Evolutionary conservation across 768 basidiomycete species (phyloP), one percentile per base, ranked within the genome.

Genomic region (Austroboletus festivus): DNA sequence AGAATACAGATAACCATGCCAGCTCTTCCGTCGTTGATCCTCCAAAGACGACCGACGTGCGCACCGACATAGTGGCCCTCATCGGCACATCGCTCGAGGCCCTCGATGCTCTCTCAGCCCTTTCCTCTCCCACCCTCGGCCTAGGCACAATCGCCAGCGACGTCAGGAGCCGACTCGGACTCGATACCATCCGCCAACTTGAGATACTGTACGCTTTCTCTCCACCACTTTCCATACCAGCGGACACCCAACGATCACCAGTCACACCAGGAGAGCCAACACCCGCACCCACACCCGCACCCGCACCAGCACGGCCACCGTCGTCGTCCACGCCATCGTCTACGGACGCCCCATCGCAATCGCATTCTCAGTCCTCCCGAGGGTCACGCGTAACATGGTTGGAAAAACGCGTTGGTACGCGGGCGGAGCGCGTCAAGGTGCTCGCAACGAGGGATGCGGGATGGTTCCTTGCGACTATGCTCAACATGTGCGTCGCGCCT

Each of bases 161-260:
- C 18, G 44, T 67, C 13, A 58, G 44, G 38, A 50, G 56, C 24
- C 59, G 59, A 26, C 50, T 67, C 20, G 64, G 57, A n/a, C 56
- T 67, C 18, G 67, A 67, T 41, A 20, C 52, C 19, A 57, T 68
- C 42, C 56, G 64, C 3, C 62, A 56, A 19, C 56, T 67, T 11
- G 65, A 62, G 22, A 34, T 30, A 3, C 23, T 68, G 22, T 64
- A 60, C n/a, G 35, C 35, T 2, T 22, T 28, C 18, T 16, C 54
- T 21, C 3, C 22, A 10, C 21, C 31, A 3, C 23, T 12, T 11
- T 28, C 8, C n/a, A 16, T 35, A 10, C 16, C 40, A 24, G n/a
- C 37, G 4, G 4, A 2, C 34, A 23, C 39, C 20, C 46, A 12
- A 34, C 47, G 11, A 13, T 26, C 42, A 38, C 35, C 22, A 6